Conservation (phyloP, 1,139 yeast genomes). For the Candida tetrigidarum region DNA sequence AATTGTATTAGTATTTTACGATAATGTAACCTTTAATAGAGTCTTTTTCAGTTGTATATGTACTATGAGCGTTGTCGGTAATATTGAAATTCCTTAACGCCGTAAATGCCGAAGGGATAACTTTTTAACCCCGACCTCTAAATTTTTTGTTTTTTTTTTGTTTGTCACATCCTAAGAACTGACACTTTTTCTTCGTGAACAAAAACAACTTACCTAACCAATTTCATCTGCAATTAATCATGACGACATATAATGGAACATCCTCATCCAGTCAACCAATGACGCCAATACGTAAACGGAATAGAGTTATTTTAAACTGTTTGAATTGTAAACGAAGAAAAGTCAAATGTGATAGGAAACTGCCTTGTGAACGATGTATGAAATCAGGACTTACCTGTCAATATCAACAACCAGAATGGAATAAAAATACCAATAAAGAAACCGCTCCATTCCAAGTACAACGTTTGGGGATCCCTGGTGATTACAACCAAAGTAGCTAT, state of each 20-base stretch:
- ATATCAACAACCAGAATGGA: constrained; percentile 30
- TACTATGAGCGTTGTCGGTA: not conserved
- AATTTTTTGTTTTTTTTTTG: not conserved
- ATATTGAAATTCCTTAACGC: not conserved
- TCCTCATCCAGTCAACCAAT: not conserved
- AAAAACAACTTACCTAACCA: no score
- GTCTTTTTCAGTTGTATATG: no score
- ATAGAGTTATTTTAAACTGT: constrained; percentile 30
- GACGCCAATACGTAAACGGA: constrained; percentile 9
- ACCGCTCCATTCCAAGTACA: constrained; percentile 9
- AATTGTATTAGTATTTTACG: constrained; percentile 3
- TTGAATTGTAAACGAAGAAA: constrained; percentile 44
- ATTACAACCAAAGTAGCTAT: not conserved
- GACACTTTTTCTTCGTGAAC: not conserved
- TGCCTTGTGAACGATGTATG: constrained; percentile 37
- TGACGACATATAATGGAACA: not conserved
- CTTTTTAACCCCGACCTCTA: not conserved
- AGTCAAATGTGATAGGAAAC: constrained; percentile 37
- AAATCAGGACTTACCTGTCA: constrained; percentile 32
- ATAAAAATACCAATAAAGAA: constrained; percentile 4
- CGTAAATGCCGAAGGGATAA: not conserved
- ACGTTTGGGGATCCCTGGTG: not conserved
- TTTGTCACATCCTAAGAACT: no score
- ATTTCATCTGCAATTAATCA: not conserved
- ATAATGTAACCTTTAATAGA: not conserved